These are phyloP conservation scores for Kwoniella sp. DNA, from an alignment of 768 basidiomycete species.

Conservation along the genomic window DNA sequence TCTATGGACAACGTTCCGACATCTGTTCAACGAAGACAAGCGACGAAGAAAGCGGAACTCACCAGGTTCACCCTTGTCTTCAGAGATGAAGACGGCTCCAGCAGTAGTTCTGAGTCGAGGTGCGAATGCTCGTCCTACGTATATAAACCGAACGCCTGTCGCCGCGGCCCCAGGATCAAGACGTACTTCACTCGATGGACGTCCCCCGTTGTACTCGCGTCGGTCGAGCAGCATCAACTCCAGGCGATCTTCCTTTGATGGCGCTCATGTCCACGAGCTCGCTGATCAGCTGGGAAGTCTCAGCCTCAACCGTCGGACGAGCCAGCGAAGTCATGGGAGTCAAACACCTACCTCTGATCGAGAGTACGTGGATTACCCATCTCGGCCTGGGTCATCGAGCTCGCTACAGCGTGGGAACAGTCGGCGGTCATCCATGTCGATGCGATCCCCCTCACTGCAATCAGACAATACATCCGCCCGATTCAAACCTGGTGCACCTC, in stretches of 20 bases:
- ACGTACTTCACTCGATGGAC: conserved; percentile 57
- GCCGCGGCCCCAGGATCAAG: conserved; percentile 29
- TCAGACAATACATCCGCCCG: conserved; percentile 67
- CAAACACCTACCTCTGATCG: conserved; percentile 87
- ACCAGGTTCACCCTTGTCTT: conserved; percentile 11
- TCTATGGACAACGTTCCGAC: conserved; percentile 77
- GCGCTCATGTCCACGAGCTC: conserved; percentile 63
- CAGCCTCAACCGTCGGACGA: conserved; percentile 58
- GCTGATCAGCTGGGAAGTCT: conserved; percentile 55
- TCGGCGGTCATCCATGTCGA: conserved; percentile 64
- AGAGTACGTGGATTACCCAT: conserved; percentile 54
- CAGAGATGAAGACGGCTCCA: conserved; percentile 24
- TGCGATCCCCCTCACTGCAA: conserved; percentile 68
- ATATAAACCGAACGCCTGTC: conserved; percentile 33
- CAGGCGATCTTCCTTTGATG: conserved; percentile 66
- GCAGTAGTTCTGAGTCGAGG: conserved; percentile 40
- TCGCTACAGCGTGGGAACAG: conserved; percentile 63
- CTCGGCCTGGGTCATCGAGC: conserved; percentile 81
- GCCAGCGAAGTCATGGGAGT: conserved; percentile 68
- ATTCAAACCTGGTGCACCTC: conserved; percentile 60
- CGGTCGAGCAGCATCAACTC: conserved; percentile 92
- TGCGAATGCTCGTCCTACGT: conserved; percentile 35
- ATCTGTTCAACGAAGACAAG: conserved; percentile 87
- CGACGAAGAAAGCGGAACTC: conserved; percentile 72
- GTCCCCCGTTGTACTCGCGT: conserved; percentile 75